These are phyloP conservation scores for Coniferiporia weirii DNA, from an alignment of 1,284 basidiomycete species.

Conservation along the genomic window DNA sequence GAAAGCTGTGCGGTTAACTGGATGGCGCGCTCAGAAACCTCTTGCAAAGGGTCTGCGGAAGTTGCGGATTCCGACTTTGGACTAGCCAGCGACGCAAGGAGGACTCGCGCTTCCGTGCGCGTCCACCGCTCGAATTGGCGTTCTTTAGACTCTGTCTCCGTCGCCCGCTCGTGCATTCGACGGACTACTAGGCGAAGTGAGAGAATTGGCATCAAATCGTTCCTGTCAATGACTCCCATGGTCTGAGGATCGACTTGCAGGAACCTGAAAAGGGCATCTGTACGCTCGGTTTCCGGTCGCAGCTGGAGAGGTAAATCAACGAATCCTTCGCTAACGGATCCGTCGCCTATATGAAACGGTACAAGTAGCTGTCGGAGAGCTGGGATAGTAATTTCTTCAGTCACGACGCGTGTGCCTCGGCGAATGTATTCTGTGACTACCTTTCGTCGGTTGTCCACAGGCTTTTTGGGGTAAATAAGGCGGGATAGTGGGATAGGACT, in stretches of 20 bases:
- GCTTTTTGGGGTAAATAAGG: not conserved
- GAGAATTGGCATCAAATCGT: conserved; percentile 45
- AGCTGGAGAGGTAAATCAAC: conserved; percentile 34
- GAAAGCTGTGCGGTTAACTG: conserved; percentile 68
- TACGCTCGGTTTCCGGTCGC: conserved; percentile 45
- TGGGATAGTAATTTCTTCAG: conserved; percentile 51
- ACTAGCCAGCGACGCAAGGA: conserved; percentile 48
- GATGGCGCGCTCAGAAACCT: conserved; percentile 50
- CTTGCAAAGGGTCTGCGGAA: conserved; percentile 22
- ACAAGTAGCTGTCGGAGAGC: conserved; percentile 31
- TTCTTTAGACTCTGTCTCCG: conserved; percentile 44
- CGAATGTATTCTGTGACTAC: conserved; percentile 66
- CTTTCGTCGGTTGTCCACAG: conserved; percentile 27
- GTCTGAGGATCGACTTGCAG: conserved; percentile 50
- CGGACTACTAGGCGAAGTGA: conserved; percentile 56
- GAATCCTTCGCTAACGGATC: conserved; percentile 27
- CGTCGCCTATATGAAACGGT: not conserved
- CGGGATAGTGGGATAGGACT: conserved; percentile 26
- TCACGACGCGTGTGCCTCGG: conserved; percentile 59
- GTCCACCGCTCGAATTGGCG: conserved; percentile 68
- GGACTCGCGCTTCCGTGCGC: conserved; percentile 54
- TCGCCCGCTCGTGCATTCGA: conserved; percentile 44
- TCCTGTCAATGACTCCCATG: conserved; percentile 41
- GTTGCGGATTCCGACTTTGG: conserved; percentile 21
- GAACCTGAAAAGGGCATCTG: conserved; percentile 51